Evolutionary conservation across 768 basidiomycete genomes (phyloP), one percentile per base, ranked within the genome.

Genomic region (Suillus placidus): DNA sequence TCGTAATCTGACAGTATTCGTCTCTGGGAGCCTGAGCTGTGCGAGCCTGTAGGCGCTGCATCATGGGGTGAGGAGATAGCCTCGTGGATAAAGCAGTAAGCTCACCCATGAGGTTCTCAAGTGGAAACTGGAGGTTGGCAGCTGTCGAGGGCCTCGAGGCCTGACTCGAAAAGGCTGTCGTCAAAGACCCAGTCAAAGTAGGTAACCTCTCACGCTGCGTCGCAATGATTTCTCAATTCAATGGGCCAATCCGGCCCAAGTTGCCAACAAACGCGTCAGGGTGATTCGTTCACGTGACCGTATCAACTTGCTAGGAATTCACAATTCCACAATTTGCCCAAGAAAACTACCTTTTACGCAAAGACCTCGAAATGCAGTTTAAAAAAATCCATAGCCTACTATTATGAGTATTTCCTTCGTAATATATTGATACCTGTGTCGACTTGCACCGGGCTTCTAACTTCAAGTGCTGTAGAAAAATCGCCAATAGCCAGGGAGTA

Each of bases 401-500:
- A 20, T 9, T 20, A 20, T 43, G 20, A 10, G 43, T 20, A 43
- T 43, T 18, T 43, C 18, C 42, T 43, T 18, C 20, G 43, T 43
- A 43, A 20, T 43, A 43, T 9, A 20, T 43, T n/a, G 45, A n/a
- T n/a, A 47, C n/a, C 45, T 4, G 20, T n/a, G 43, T 45, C 4
- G 9, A 45, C 43, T 45, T n/a, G 43, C 43, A 23, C 47, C 23
- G 12, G 23, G 18, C n/a, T 20, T 35, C 20, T 20, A 35, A 35
- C 23, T 23, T 57, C 37, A 57, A 57, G 14, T 26, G 23, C 56
- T 37, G 40, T 64, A 58, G 42, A 62, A 60, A 64, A 61, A 64
- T 26, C 60, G 23, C 63, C 63, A 64, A 62, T 64, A 64, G 40
- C 63, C 63, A 20, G 63, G 63, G n/a, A 64, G 63, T 42, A 64